These are phyloP conservation scores for Cephalotrichum gorgonifer DNA, from an alignment of 2,329 filamentous ascomycete genomes.

Conservation along the genomic window DNA sequence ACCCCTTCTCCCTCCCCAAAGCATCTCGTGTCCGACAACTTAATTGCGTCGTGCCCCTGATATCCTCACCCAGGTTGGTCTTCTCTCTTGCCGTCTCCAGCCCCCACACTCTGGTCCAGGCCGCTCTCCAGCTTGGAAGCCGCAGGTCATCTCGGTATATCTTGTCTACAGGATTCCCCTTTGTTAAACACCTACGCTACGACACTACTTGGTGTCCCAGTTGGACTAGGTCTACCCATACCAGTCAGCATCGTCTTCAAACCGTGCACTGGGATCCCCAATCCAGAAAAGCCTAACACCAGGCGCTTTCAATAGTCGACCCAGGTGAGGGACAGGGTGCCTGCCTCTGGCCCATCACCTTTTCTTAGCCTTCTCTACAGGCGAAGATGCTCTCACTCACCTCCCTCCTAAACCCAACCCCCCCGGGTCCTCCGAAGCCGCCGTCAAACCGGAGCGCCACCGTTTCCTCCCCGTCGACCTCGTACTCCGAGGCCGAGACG, in stretches of 20 bases:
- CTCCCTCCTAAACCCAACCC: slow-evolving; percentile 55
- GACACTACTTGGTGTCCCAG: too few species aligned
- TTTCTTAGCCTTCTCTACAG: too few species aligned
- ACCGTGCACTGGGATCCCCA: too few species aligned
- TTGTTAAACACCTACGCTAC: too few species aligned
- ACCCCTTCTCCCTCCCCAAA: too few species aligned
- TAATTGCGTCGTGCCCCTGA: background rate
- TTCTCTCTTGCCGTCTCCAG: background rate
- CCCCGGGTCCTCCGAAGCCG: slow-evolving; percentile 29
- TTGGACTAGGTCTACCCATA: too few species aligned
- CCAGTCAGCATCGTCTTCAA: too few species aligned
- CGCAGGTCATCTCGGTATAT: background rate
- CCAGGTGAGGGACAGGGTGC: too few species aligned
- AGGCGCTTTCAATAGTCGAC: too few species aligned
- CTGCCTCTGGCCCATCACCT: too few species aligned
- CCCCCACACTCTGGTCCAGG: background rate
- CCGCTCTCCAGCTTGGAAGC: background rate
- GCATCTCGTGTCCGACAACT: background rate
- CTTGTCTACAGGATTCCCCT: too few species aligned
- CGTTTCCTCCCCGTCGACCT: slow-evolving; percentile 22
- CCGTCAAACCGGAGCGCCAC: slow-evolving; percentile 30
- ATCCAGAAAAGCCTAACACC: too few species aligned
- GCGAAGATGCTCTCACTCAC: slow-evolving; percentile 51
- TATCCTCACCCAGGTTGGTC: background rate
- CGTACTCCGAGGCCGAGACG: slow-evolving; percentile 15